Evolutionary conservation across 768 basidiomycete species (phyloP).

Genomic region (Mrakia blollopis): DNA sequence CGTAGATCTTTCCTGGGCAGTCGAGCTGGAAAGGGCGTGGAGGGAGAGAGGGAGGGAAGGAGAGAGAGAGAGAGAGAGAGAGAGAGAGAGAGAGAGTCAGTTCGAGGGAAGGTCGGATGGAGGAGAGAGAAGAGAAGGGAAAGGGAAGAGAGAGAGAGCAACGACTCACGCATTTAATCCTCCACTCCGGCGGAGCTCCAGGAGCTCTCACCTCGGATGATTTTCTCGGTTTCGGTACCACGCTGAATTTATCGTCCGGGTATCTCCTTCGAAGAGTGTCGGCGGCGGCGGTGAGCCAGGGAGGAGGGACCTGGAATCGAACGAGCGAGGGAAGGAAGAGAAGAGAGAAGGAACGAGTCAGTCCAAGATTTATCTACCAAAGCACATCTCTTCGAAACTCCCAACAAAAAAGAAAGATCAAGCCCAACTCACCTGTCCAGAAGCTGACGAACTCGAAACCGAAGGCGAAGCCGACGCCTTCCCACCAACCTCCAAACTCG

Average conservation of each 20-base stretch:
- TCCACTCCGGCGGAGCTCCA: conserved; percentile 59
- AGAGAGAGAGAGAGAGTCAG: not conserved
- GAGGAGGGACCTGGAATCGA: conserved; percentile 51
- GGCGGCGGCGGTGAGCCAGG: conserved; percentile 68
- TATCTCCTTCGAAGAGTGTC: conserved; percentile 64
- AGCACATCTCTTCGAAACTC: too few relatives aligned
- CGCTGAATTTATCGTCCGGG: conserved; percentile 75
- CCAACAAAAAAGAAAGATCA: not conserved
- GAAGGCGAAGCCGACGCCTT: not conserved
- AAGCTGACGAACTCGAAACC: not conserved
- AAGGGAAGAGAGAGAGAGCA: not conserved
- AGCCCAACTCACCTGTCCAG: not conserved
- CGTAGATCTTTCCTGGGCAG: conserved; percentile 92
- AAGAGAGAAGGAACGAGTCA: not conserved
- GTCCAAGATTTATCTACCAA: not conserved
- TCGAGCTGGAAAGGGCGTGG: too few relatives aligned
- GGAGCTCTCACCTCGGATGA: conserved; percentile 39
- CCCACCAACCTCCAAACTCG: not conserved
- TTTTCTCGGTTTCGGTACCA: conserved; percentile 55
- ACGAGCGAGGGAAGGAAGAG: not conserved
- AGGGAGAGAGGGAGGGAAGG: too few relatives aligned
- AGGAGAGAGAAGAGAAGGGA: not conserved
- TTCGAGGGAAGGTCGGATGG: not conserved
- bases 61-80: not conserved
- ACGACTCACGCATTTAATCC: conserved; percentile 64